Percentiles rank a stretch among this genome's conserved stretches.
Evolutionary conservation across 2,329 filamentous ascomycete genomes (phyloP).

Genomic region (Aureobasidium sp.): DNA sequence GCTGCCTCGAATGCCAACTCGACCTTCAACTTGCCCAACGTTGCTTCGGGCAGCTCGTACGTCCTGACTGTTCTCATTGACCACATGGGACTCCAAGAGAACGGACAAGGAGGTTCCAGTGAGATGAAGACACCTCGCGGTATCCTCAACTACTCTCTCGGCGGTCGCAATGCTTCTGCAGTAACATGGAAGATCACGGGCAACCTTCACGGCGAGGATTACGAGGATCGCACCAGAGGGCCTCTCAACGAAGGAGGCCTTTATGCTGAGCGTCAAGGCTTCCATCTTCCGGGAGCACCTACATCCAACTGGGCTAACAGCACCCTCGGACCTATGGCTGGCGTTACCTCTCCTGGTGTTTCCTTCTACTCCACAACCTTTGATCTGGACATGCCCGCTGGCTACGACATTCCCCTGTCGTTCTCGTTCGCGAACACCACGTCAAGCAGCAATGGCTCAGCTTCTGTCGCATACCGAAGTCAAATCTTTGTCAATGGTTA

Average conservation of each 20-base stretch:
- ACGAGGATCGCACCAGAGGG: slow-evolving; percentile 48
- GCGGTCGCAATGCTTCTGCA: slow-evolving; percentile 33
- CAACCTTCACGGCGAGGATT: slow-evolving; percentile 56
- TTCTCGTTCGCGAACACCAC: slow-evolving; percentile 40
- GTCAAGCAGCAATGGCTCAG: slow-evolving; percentile 31
- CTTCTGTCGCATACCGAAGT: slow-evolving; percentile 40
- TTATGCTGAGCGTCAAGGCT: slow-evolving; percentile 52
- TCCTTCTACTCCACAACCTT: slow-evolving; percentile 49
- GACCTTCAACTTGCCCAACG: slow-evolving; percentile 47
- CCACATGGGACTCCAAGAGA: slow-evolving; percentile 62
- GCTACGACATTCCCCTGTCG: slow-evolving; percentile 50
- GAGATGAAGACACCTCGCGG: slow-evolving; percentile 48
- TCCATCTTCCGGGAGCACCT: slow-evolving; percentile 47
- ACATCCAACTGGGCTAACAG: slow-evolving; percentile 31
- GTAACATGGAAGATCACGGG: slow-evolving; percentile 57
- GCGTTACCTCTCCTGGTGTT: slow-evolving; percentile 42
- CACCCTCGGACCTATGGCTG: slow-evolving; percentile 28
- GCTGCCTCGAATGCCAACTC: slow-evolving; percentile 38
- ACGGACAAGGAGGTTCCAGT: slow-evolving; percentile 44
- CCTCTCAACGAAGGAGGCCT: slow-evolving; percentile 57
- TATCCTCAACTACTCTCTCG: slow-evolving; percentile 52
- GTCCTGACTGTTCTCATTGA: slow-evolving; percentile 63
- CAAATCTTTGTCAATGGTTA: slow-evolving; percentile 66
- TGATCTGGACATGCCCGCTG: slow-evolving; percentile 42
- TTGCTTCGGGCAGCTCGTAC: slow-evolving; percentile 45